A percentile compares a stretch with the other conserved stretches of the same genome.
These are phyloP conservation scores for Myriosclerotinia scirpicola DNA, from an alignment of 2,329 filamentous ascomycete genomes.

Conservation along the genomic window DNA sequence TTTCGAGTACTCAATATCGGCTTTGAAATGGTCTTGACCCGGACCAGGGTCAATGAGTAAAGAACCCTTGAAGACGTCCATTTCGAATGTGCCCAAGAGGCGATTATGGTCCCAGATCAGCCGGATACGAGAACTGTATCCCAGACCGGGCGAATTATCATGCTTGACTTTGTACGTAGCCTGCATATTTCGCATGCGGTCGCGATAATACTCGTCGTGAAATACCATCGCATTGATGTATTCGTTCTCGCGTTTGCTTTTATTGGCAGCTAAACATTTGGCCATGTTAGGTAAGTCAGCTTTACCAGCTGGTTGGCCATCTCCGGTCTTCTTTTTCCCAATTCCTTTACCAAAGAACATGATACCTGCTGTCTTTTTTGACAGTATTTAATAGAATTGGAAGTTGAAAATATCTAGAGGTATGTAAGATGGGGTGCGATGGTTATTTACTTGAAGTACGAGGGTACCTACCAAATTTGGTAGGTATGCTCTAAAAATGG, in stretches of 20 bases:
- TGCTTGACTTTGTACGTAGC: conserved; percentile 13
- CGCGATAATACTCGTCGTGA: conserved; percentile 13
- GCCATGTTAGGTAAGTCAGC: background rate
- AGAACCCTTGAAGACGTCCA: conserved; percentile 6
- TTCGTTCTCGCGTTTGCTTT: conserved; percentile 10
- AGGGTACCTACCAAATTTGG: background rate
- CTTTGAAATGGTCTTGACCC: conserved; percentile 6
- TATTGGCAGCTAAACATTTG: background rate
- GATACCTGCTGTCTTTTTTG: background rate
- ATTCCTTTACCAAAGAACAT: conserved; percentile 1
- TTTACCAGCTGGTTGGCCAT: background rate
- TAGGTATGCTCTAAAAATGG: background rate
- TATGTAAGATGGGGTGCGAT: background rate
- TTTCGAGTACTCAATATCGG: conserved; percentile 17
- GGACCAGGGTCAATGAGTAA: conserved; percentile 13
- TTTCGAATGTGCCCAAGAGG: conserved; percentile 5
- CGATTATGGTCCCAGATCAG: conserved; percentile 19
- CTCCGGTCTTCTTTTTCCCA: background rate
- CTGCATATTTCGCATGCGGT: conserved; percentile 12
- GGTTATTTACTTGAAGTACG: background rate
- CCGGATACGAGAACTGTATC: conserved; percentile 7
- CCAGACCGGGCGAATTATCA: background rate
- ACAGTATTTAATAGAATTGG: too few relatives aligned
- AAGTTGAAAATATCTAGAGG: background rate
- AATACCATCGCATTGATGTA: conserved; percentile 1